Conservation (phyloP, 2,329 filamentous ascomycete genomes). For the Grosmannia huntii region DNA sequence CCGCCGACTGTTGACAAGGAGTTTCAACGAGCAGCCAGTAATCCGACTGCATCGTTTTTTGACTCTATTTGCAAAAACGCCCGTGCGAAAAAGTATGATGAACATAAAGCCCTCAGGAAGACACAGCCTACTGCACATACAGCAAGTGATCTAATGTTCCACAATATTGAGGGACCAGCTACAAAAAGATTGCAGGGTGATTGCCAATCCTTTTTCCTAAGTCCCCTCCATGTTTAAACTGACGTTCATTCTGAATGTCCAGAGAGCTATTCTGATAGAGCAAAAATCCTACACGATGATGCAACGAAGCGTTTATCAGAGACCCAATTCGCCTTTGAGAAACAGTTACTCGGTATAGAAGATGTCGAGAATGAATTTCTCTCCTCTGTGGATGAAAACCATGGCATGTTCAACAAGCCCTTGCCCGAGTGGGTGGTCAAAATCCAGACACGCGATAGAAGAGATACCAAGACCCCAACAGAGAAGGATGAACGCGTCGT, state of each 20-base stretch:
- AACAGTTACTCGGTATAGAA: slow-evolving; percentile 2
- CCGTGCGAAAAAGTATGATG: neutral
- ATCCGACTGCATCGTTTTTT: slow-evolving; percentile 10
- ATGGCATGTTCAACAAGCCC: slow-evolving; percentile 5
- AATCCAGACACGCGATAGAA: slow-evolving; percentile 4
- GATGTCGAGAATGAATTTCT: slow-evolving; percentile 5
- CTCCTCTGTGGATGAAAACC: neutral
- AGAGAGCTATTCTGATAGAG: slow-evolving; percentile 11
- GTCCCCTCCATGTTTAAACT: no score
- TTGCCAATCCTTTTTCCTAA: neutral
- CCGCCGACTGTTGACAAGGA: slow-evolving; percentile 2
- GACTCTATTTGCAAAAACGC: slow-evolving; percentile 6
- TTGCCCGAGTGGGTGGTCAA: slow-evolving; percentile 7
- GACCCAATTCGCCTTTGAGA: slow-evolving; percentile 4
- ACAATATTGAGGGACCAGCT: neutral
- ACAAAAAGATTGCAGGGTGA: slow-evolving; percentile 1
- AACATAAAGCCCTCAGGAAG: neutral
- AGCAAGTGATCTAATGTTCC: neutral
- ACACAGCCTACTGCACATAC: neutral
- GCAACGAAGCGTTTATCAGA: slow-evolving; percentile 6
- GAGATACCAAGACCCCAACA: neutral
- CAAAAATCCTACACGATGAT: slow-evolving; percentile 7
- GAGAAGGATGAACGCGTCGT: slow-evolving; percentile 8
- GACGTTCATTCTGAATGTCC: neutral
- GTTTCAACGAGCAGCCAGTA: neutral